Conservation (phyloP, 352 stramenopile genomes). For the Chrysophaeum taylorii region DNA sequence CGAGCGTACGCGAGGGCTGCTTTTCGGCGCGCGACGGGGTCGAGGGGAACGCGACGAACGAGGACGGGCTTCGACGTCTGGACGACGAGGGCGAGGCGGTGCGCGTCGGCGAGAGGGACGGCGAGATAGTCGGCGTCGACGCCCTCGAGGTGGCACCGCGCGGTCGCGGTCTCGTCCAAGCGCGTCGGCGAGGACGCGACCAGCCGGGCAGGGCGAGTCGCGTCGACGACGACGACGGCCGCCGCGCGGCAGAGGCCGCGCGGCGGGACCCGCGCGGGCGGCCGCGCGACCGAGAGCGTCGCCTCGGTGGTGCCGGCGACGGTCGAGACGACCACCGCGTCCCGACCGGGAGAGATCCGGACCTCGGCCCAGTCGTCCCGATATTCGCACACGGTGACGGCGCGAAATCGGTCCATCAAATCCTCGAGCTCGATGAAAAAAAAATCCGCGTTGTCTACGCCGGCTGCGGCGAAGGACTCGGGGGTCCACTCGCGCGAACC, state of each 20-base stretch:
- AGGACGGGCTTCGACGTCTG: background rate
- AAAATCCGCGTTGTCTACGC: constrained; percentile 34
- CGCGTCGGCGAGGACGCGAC: background rate
- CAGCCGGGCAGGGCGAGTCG: background rate
- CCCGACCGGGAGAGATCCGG: background rate
- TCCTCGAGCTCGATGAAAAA: constrained; percentile 46
- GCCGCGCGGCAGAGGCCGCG: background rate
- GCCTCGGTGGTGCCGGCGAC: background rate
- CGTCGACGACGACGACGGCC: background rate
- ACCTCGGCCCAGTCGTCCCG: background rate
- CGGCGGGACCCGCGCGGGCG: background rate
- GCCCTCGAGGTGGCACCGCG: no score
- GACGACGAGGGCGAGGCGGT: background rate
- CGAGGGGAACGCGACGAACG: background rate
- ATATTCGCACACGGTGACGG: constrained; percentile 1
- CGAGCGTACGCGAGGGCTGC: no score
- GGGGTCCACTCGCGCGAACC: constrained; percentile 32
- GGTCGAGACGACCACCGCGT: background rate
- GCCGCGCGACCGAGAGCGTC: background rate
- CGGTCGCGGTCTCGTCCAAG: no score
- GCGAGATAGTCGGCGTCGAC: no score
- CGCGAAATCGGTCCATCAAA: constrained; percentile 18
- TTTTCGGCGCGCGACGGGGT: no score
- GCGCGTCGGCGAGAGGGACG: background rate
- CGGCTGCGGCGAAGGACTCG: constrained; percentile 23